These are phyloP conservation scores for Cryptococcus sp. DNA, from an alignment of 1,284 basidiomycete genomes.

Conservation along the genomic window DNA sequence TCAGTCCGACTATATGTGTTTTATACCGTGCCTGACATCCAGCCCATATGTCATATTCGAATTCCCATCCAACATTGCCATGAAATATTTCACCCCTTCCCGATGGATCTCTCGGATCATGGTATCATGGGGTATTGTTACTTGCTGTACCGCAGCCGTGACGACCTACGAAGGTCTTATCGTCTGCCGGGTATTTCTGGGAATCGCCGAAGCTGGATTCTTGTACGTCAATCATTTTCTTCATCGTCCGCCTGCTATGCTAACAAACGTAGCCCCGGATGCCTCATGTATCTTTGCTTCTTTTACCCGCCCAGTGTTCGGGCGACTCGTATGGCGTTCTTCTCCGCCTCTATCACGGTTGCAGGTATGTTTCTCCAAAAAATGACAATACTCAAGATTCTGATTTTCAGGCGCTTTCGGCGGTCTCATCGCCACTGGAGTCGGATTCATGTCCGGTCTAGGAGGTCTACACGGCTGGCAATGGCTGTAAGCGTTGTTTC, in stretches of 20 bases:
- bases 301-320: slow-evolving; percentile 28
- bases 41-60: slow-evolving; percentile 31
- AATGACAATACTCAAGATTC: not conserved
- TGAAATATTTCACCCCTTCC: slow-evolving; percentile 9
- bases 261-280: slow-evolving; percentile 12
- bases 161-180: slow-evolving; percentile 49
- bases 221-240: slow-evolving; percentile 26
- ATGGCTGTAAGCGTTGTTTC: slow-evolving; percentile 15
- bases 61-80: slow-evolving; percentile 25
- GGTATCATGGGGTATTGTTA: slow-evolving; percentile 20
- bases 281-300: slow-evolving; percentile 24
- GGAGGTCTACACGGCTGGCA: slow-evolving; percentile 30
- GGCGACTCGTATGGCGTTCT: slow-evolving; percentile 26
- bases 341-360: slow-evolving; percentile 26
- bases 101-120: slow-evolving; percentile 9
- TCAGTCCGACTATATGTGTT: slow-evolving; percentile 2
- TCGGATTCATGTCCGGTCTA: slow-evolving; percentile 28
- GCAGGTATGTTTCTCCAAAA: slow-evolving; percentile 5
- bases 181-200: slow-evolving; percentile 53
- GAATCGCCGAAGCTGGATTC: slow-evolving; percentile 54
- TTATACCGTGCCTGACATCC: not conserved
- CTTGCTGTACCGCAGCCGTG: slow-evolving; percentile 45
- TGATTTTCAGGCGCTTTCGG: slow-evolving; percentile 15
- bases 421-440: slow-evolving; percentile 30
- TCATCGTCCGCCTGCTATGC: not conserved